Evolutionary conservation across 768 basidiomycete species (phyloP), one percentile per base, ranked within the genome.

Genomic region (Polyporus arcularius): DNA sequence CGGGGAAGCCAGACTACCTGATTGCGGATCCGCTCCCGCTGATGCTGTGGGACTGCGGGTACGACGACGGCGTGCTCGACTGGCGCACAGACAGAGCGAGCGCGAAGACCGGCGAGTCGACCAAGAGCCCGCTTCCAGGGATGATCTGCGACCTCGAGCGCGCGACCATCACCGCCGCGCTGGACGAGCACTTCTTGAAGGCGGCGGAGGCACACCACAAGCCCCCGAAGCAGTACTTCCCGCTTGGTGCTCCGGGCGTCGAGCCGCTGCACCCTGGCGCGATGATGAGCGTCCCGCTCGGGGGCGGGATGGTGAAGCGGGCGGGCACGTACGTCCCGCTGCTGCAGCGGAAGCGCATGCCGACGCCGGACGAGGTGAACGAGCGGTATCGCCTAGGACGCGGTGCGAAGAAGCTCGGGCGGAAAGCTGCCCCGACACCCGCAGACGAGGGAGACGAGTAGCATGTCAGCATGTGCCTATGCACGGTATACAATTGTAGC

Each of bases 1-100:
- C 84, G 58, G 73, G 82, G 53, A 96, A 95, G 71, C 96, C 96
- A 2, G 84, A 86, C 50, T 98, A 98, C 71, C 88, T 90, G 66
- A 98, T 98, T 92, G 94, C 95, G 7, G 90, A 96, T 65, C 89
- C 85, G 1, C 79, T 97, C 0, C 96, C 96, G 1, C 83, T 99
- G 41, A 83, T 98, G 74, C 84, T 98, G 14, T 96, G 94, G 90
- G 88, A 92, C 28, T 96, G 94, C 69, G 85, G 79, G 1, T 98
- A 93, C 72, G 75, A 80, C 35, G 82, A 82, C 30, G 77, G 75
- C 16, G 85, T 86, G 41, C 79, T 96, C 8, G 76, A 79, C 55
- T 98, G 96, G 96, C 82, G 85, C 53, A 85, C 82, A 3, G 83
- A 83, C 21, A 76, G 74, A 4, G 76, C 80, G 31, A 79, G 77